Evolutionary conservation across 257 asterid species (phyloP).

Genomic region (Nicotiana paniculata): DNA sequence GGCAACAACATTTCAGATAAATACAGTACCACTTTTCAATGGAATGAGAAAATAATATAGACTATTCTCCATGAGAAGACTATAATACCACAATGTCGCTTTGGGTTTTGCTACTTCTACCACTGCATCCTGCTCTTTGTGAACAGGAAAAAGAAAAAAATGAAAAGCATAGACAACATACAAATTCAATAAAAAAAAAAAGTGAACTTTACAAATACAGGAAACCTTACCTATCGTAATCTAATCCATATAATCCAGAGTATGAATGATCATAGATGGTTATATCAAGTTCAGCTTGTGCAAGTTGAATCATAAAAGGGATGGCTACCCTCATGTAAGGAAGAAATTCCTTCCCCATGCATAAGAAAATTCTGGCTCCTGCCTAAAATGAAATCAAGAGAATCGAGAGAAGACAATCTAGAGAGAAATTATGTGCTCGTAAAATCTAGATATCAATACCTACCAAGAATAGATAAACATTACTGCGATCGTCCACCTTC

Average conservation of each 20-base stretch:
- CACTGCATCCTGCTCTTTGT: too few relatives aligned
- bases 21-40: too few relatives aligned
- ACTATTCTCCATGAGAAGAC: too few relatives aligned
- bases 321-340: conserved; percentile 87
- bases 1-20: too few relatives aligned
- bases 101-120: too few relatives aligned
- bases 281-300: conserved; percentile 86
- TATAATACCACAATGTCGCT: too few relatives aligned
- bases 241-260: conserved; percentile 67
- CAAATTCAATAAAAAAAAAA: background rate
- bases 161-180: too few relatives aligned
- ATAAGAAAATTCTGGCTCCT: conserved; percentile 95
- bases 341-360: conserved; percentile 88
- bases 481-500: conserved; percentile 87
- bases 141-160: too few relatives aligned
- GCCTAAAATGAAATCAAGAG: conserved; percentile 34
- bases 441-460: conserved; percentile 4
- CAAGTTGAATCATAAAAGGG: conserved; percentile 84
- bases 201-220: too few relatives aligned
- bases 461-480: conserved; percentile 84
- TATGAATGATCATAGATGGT: conserved; percentile 76
- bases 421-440: background rate
- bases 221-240: conserved; percentile 63
- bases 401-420: too few relatives aligned
- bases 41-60: too few relatives aligned